Evolutionary conservation across 2,329 filamentous ascomycete genomes (phyloP).

Genomic region (Colletotrichum euphorbiae): DNA sequence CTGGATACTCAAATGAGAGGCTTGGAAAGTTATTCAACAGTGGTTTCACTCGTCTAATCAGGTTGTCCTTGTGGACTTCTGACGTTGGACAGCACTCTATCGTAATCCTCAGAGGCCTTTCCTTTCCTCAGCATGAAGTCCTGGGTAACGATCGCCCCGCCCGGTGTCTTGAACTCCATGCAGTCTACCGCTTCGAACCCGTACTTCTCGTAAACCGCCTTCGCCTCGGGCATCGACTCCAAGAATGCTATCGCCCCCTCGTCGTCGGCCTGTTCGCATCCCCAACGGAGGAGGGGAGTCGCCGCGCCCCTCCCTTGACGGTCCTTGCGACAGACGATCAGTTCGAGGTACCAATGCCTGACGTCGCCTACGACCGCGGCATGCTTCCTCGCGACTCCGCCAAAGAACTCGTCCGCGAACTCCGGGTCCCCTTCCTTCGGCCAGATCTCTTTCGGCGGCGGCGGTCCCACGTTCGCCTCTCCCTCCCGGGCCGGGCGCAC

Average conservation of each 20-base stretch:
- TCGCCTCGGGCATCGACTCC: conserved; percentile 62
- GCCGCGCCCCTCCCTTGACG: conserved; percentile 61
- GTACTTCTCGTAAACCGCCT: conserved; percentile 59
- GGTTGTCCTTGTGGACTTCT: background rate
- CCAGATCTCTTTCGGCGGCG: conserved; percentile 47
- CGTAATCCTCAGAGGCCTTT: conserved; percentile 8
- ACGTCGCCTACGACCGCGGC: conserved; percentile 52
- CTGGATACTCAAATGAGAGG: no score
- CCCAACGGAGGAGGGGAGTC: conserved; percentile 59
- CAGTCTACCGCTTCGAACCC: conserved; percentile 58
- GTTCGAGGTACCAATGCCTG: conserved; percentile 62
- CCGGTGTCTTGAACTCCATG: conserved; percentile 49
- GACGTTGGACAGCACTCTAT: background rate
- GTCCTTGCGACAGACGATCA: conserved; percentile 56
- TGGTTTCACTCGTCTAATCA: background rate
- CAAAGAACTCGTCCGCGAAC: conserved; percentile 56
- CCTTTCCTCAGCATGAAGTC: conserved; percentile 51
- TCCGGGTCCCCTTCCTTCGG: conserved; percentile 52
- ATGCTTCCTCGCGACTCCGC: conserved; percentile 50
- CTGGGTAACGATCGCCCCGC: conserved; percentile 45
- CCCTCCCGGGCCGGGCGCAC: conserved; percentile 45
- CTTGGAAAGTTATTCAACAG: no score
- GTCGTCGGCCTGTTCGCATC: conserved; percentile 57
- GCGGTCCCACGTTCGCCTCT: conserved; percentile 43
- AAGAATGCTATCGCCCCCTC: conserved; percentile 58